Evolutionary conservation across 257 asterid species (phyloP), one percentile per base, ranked within the genome.

Genomic region (Cordia subcordata): DNA sequence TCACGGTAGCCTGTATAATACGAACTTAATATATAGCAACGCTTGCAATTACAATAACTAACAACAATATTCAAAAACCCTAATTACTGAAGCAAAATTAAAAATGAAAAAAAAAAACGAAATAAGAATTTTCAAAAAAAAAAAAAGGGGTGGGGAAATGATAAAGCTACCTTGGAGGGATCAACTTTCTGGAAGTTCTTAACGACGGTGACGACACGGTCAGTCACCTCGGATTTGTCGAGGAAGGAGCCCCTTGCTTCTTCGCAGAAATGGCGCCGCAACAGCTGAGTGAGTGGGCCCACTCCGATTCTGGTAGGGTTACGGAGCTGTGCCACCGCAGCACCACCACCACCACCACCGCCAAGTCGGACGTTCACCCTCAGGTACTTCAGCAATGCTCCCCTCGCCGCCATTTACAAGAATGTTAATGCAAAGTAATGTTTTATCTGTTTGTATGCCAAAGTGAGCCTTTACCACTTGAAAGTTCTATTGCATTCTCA

Each of bases 181-280:
- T 89, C 97, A 37, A 84, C 81, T 79, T 86, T 89, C 69, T 86
- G 89, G 71, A 82, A 89, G 62, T 81, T 79, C 75, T 84, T 89
- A 9, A 89, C 87, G 51, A 81, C 83, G 46, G 27, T 19, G 63
- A 89, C 60, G 14, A 89, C 95, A 60, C 96, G 96, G 73, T 86
- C 90, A 65, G 87, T 58, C 73, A 89, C 96, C 74, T 89, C 95
- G 14, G 80, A 72, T 65, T 89, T 89, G 71, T 86, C 95, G 49
- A 89, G 97, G 79, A 89, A 89, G 18, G 89, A 67, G 51, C 94
- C 96, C 55, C 63, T 84, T 8, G 75, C 84, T 52, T 84, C 92
- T 51, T 74, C 85, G 38, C 86, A 84, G 72, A 86, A 86, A 65
- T 77, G 80, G 57, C 82, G 94, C 37, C 77, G 61, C 63, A 81